Evolutionary conservation across 495 filamentous ascomycete genomes (phyloP).

Genomic region (Extremus antarcticus): DNA sequence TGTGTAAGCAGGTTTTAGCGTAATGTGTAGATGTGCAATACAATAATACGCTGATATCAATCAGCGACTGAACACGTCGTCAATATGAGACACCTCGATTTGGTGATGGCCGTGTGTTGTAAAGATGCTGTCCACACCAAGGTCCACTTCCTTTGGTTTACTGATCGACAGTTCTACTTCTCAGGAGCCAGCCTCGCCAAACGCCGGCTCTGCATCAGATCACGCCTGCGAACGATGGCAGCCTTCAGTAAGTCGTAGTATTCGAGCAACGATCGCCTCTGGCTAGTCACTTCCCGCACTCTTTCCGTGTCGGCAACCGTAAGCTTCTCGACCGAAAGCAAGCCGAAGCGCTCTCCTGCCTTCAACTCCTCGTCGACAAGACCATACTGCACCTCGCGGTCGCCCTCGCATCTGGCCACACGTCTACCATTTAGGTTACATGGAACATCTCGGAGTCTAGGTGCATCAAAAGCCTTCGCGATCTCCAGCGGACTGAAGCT

Average conservation of each 20-base stretch:
- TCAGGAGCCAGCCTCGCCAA: background rate
- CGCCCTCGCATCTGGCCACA: background rate
- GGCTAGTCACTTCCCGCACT: background rate
- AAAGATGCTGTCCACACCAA: no score
- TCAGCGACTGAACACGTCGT: no score
- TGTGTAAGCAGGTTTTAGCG: background rate
- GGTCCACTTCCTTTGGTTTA: no score
- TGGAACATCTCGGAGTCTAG: background rate
- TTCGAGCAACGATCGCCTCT: background rate
- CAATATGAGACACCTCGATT: no score
- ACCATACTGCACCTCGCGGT: background rate
- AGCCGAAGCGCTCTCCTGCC: background rate
- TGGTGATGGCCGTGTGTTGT: no score
- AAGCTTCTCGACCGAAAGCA: background rate
- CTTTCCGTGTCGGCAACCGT: background rate
- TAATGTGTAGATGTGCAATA: background rate
- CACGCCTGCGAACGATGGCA: background rate
- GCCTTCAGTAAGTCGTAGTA: background rate
- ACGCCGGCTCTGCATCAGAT: background rate
- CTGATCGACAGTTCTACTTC: no score
- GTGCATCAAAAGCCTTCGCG: conserved; percentile 17
- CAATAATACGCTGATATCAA: no score
- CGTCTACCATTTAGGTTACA: background rate
- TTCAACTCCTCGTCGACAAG: background rate
- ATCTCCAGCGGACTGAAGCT: conserved; percentile 28